Conservation (phyloP, 345 rosid genomes). For the Eucalyptus polyanthemos region DNA sequence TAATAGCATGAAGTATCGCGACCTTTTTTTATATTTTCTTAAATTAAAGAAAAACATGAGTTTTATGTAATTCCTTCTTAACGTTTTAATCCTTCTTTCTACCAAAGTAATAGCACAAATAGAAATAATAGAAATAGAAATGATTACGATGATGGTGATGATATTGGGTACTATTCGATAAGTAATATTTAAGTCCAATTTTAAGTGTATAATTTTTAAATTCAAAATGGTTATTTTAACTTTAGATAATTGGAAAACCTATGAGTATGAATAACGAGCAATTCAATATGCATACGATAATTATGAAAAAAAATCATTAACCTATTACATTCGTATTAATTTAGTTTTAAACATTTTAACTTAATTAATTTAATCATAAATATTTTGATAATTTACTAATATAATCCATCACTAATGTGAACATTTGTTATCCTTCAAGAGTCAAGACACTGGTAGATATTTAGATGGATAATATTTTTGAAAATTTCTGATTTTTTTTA, state of each 20-base stretch:
- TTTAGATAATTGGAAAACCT: not conserved
- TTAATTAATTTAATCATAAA: too few relatives aligned
- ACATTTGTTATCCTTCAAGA: fast-evolving
- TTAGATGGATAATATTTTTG: too few relatives aligned
- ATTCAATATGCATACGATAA: not conserved
- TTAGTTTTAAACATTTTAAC: not conserved
- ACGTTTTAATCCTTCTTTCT: not conserved
- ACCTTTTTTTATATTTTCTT: too few relatives aligned
- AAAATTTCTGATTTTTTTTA: too few relatives aligned
- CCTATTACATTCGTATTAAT: fast-evolving
- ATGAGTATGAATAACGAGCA: not conserved
- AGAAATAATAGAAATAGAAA: not conserved
- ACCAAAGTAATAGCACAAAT: not conserved
- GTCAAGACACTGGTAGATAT: fast-evolving
- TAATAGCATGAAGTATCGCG: too few relatives aligned
- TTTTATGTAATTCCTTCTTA: not conserved
- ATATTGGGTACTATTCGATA: not conserved
- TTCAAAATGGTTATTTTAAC: not conserved
- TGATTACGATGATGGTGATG: not conserved
- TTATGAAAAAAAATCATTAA: too few relatives aligned
- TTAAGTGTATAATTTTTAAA: not conserved
- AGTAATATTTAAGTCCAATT: not conserved
- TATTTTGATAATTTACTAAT: too few relatives aligned
- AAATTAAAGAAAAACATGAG: too few relatives aligned
- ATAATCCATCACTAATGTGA: too few relatives aligned